Evolutionary conservation across 2,329 filamentous ascomycete genomes (phyloP).

Genomic region (Amesomyces nigricolor): DNA sequence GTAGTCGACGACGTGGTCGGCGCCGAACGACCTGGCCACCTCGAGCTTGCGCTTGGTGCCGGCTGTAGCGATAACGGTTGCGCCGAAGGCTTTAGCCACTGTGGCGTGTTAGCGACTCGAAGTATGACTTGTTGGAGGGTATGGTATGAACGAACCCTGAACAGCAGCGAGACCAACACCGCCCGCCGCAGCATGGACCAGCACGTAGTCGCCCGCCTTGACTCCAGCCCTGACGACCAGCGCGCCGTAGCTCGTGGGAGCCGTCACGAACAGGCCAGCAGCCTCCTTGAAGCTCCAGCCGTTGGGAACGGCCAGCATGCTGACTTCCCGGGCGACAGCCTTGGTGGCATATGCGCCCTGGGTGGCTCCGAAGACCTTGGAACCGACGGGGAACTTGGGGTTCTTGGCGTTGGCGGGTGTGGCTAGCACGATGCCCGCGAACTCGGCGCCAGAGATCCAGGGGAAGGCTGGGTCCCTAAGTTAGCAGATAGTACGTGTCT

Average conservation of each 20-base stretch:
- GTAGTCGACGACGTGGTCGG: constrained; percentile 80
- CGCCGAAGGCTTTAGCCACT: constrained; percentile 85
- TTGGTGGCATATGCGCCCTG: constrained; percentile 85
- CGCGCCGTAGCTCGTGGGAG: constrained; percentile 81
- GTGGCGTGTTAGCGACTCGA: not conserved
- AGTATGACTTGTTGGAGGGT: no score
- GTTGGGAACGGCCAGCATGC: constrained; percentile 66
- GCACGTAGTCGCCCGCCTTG: constrained; percentile 74
- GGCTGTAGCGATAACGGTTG: constrained; percentile 88
- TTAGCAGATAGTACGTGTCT: constrained; percentile 1
- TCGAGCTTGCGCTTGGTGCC: constrained; percentile 74
- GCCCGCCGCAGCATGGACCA: constrained; percentile 88
- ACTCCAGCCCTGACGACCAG: constrained; percentile 73
- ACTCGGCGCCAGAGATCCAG: constrained; percentile 83
- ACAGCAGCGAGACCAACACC: constrained; percentile 89
- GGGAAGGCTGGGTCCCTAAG: constrained; percentile 55
- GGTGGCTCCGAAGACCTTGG: constrained; percentile 77
- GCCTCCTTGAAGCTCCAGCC: constrained; percentile 83
- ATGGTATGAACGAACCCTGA: constrained; percentile 46
- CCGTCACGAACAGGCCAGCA: constrained; percentile 85
- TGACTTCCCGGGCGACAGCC: constrained; percentile 59
- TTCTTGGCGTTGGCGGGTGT: constrained; percentile 49
- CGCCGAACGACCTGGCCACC: constrained; percentile 73
- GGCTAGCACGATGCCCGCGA: constrained; percentile 70
- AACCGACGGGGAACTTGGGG: constrained; percentile 67